Evolutionary conservation across 1,284 basidiomycete genomes (phyloP).

Genomic region (Cryptococcus hybrid): DNA sequence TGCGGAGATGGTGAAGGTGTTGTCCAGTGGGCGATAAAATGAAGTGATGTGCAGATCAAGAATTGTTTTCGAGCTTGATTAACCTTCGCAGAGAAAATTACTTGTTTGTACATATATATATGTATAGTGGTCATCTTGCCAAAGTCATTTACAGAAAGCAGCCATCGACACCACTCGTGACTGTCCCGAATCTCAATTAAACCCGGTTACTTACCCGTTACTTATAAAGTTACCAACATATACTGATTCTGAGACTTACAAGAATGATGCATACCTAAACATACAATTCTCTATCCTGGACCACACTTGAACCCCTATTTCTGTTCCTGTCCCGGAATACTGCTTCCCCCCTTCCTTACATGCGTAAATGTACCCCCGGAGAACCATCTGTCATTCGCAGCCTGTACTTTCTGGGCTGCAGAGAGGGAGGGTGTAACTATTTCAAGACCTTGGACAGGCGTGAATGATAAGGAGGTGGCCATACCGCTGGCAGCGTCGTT

Average conservation of each 20-base stretch:
- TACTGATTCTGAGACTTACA: neutral
- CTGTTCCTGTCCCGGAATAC: conserved; percentile 39
- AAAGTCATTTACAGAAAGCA: too few species aligned
- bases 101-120: too few species aligned
- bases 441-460: conserved; percentile 96
- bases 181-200: too few species aligned
- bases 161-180: too few species aligned
- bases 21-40: conserved; percentile 15
- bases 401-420: conserved; percentile 76
- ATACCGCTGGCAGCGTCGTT: conserved; percentile 65
- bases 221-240: too few species aligned
- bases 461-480: conserved; percentile 88
- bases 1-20: conserved; percentile 63
- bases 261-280: neutral
- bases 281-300: neutral
- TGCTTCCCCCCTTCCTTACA: conserved; percentile 44
- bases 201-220: too few species aligned
- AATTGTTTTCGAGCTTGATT: too few species aligned
- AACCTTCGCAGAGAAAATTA: too few species aligned
- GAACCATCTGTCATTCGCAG: conserved; percentile 92
- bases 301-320: neutral
- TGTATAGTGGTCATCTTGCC: too few species aligned
- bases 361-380: conserved; percentile 71
- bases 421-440: conserved; percentile 71
- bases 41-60: neutral